A percentile compares a stretch with the other conserved stretches of the same genome.
Conservation (phyloP, 2,329 filamentous ascomycete species). For the Aspergillus chevalieri region DNA sequence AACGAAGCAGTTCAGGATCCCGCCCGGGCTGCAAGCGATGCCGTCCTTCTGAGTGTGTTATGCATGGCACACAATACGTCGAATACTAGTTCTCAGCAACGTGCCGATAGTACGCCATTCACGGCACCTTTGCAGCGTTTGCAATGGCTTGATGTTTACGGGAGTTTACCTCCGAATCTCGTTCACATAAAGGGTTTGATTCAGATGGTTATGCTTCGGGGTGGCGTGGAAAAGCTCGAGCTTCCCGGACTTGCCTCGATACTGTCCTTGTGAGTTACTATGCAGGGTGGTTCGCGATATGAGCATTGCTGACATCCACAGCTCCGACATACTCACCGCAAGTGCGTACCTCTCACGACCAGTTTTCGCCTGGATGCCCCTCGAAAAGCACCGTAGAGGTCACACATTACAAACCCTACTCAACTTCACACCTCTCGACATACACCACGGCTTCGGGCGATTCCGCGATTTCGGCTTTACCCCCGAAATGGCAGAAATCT, state of each 20-base stretch:
- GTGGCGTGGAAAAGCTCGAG: conserved; percentile 31
- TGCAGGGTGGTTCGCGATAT: too few species aligned
- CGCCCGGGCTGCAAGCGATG: conserved; percentile 26
- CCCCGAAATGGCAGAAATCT: conserved; percentile 21
- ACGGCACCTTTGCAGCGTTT: conserved; percentile 28
- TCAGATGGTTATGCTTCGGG: conserved; percentile 30
- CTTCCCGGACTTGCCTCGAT: conserved; percentile 32
- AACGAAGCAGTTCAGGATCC: conserved; percentile 29
- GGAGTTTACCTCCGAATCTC: conserved; percentile 27
- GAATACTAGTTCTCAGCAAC: conserved; percentile 10
- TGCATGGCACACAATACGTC: conserved; percentile 30
- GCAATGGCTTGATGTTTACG: conserved; percentile 34
- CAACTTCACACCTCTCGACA: conserved; percentile 18
- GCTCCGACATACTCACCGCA: conserved; percentile 24
- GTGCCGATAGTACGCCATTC: conserved; percentile 20
- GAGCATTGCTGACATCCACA: conserved; percentile 5
- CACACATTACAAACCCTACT: conserved; percentile 19
- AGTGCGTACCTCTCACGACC: conserved; percentile 18
- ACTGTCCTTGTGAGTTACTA: conserved; percentile 30
- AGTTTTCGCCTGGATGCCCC: conserved; percentile 22
- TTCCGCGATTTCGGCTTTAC: conserved; percentile 22
- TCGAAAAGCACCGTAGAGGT: conserved; percentile 14
- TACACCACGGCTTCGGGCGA: conserved; percentile 20
- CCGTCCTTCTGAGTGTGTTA: conserved; percentile 31
- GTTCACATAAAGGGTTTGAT: conserved; percentile 30